These are phyloP conservation scores for Cryptosporidium felis DNA, from an alignment of 169 alveolate species.

Conservation along the genomic window DNA sequence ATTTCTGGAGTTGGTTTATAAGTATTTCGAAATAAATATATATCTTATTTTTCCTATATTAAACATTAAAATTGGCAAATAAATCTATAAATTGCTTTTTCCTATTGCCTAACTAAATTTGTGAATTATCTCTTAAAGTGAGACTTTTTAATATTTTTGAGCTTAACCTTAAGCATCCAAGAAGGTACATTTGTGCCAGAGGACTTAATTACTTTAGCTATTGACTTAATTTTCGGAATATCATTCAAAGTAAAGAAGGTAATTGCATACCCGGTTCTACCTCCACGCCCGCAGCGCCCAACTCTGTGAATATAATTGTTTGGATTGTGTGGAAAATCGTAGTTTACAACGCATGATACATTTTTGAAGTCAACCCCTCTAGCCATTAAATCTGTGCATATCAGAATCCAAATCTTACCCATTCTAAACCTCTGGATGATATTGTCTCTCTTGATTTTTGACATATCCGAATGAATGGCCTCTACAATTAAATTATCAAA, in stretches of 20 bases:
- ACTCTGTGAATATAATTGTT: conserved; percentile 95
- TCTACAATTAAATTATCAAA: conserved; percentile 67
- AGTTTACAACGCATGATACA: conserved; percentile 94
- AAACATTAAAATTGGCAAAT: too few relatives aligned
- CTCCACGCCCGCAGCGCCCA: conserved; percentile 99
- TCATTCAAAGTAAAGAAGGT: conserved; percentile 89
- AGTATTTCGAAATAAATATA: too few relatives aligned
- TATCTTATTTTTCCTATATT: too few relatives aligned
- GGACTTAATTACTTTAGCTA: conserved; percentile 83
- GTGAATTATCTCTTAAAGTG: not conserved
- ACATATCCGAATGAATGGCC: conserved; percentile 72
- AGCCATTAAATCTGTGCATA: conserved; percentile 95
- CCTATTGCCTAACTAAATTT: too few relatives aligned
- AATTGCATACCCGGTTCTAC: conserved; percentile 87
- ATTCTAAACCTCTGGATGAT: conserved; percentile 74
- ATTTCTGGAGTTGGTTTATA: too few relatives aligned
- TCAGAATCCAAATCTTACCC: conserved; percentile 88
- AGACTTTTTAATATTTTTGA: conserved; percentile 26
- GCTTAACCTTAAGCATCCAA: conserved; percentile 81
- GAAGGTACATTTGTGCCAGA: conserved; percentile 85
- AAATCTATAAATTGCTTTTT: too few relatives aligned
- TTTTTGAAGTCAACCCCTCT: conserved; percentile 97
- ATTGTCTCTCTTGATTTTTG: conserved; percentile 73
- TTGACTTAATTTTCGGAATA: conserved; percentile 76
- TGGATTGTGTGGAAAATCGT: conserved; percentile 93